Evolutionary conservation across 2,329 filamentous ascomycete genomes (phyloP), one percentile per base, ranked within the genome.

Genomic region (Celoporthe dispersa): DNA sequence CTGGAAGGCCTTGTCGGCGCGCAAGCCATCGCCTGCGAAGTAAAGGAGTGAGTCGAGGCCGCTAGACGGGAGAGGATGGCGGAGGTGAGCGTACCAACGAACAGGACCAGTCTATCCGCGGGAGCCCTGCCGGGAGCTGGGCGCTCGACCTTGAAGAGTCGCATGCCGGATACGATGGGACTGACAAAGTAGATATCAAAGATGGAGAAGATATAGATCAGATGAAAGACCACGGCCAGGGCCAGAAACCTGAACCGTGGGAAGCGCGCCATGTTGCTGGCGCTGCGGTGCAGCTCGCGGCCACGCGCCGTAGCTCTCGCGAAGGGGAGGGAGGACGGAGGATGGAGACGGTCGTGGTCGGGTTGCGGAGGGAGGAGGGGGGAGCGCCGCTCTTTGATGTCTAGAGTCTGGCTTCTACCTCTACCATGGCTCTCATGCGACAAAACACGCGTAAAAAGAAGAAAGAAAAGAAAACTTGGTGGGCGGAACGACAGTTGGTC

Each of bases 131-230:
- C 80, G 66, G 83, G 81, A 57, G 81, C 75, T 53, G 87, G 82
- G 68, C 90, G 86, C 71, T 94, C 88, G 51, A 97, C 85, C 61
- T 85, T 83, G 81, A 94, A 94, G 71, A 94, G 87, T 77, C 88
- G 89, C 96, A 99, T 99, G 78, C 96, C 96, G 84, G 91, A 92
- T 68, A 98, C 96, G 75, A 99, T 96, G 31, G 96, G 96, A 79
- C 94, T 98, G 78, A 98, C 94, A 79, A 99, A 99, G 82, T 99
- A 98, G 73, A 98, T 96, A 80, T 98, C 94, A 82, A 99, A 99
- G 77, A 98, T 98, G 71, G 94, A 97, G 79, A 91, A 92, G 69
- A 97, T 91, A 80, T 99, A 99, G 74, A 97, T 88, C 67, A 98
- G 80, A 81, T 99, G 97, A 80, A 99, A 99, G 72, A 95, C 83